phyloP scores from a whole-genome alignment of 345 rosid species.

The Psidium friedrichsthalianum region DNA sequence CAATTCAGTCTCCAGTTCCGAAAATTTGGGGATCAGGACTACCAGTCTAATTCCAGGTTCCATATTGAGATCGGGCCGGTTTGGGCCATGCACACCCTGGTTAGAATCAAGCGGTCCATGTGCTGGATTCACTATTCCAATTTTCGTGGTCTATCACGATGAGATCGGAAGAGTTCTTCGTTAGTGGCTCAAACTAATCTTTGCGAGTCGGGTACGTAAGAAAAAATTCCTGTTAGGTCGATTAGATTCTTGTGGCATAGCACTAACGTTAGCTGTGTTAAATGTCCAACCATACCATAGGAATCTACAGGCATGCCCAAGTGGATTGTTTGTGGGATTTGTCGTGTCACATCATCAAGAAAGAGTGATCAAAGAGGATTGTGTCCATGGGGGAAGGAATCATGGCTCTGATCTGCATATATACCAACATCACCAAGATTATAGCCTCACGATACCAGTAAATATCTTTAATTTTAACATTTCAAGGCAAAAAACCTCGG shows the following conservation, averaged over 20 bases:
- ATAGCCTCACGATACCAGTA: neutral
- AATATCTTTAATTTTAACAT: neutral
- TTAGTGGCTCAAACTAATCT: neutral
- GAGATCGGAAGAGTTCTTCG: neutral
- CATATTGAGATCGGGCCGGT: accelerated
- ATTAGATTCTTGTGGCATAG: neutral
- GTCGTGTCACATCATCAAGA: neutral
- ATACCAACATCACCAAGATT: neutral
- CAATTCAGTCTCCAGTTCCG: no score
- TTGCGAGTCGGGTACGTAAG: neutral
- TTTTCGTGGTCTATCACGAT: neutral
- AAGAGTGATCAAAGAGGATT: no score
- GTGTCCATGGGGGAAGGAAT: neutral
- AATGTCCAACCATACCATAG: neutral
- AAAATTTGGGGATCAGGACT: no score
- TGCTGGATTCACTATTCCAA: neutral
- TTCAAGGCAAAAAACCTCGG: neutral
- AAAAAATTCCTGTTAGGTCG: no score
- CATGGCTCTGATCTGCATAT: neutral
- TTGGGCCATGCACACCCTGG: no score
- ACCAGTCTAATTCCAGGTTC: no score
- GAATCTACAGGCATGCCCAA: neutral
- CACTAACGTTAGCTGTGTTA: neutral
- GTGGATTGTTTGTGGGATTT: neutral
- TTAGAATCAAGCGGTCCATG: no score